Percentiles rank a stretch among this genome's conserved stretches.
Evolutionary conservation across 805 yeast genomes (phyloP).

Genomic region (Tetrapisispora phaffii): DNA sequence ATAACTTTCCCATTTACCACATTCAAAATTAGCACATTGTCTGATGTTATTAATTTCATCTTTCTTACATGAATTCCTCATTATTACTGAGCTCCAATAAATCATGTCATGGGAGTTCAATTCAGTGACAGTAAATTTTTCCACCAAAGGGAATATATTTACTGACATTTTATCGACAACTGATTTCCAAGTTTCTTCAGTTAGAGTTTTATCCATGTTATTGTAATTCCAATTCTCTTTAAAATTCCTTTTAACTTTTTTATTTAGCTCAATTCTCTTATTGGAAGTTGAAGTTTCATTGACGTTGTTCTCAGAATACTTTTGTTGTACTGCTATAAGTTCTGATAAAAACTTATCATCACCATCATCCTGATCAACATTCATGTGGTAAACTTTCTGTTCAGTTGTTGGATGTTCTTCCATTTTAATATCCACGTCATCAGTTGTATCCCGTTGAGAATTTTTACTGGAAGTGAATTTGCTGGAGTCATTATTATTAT

Average conservation of each 20-base stretch:
- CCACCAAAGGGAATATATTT: conserved; percentile 84
- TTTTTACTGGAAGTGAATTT: not conserved
- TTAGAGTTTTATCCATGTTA: conserved; percentile 27
- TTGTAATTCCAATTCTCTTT: conserved; percentile 37
- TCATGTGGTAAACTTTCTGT: not conserved
- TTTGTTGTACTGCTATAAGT: conserved; percentile 6
- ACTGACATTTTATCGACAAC: conserved; percentile 16
- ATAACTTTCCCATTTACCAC: conserved; percentile 88
- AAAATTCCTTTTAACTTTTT: conserved; percentile 15
- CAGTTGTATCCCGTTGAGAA: too few relatives aligned
- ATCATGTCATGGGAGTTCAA: conserved; percentile 68
- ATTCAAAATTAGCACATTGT: conserved; percentile 87
- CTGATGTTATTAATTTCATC: conserved; percentile 82
- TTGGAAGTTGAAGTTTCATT: conserved; percentile 4
- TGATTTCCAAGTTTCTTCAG: conserved; percentile 14
- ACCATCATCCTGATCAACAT: not conserved
- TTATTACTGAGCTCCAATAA: conserved; percentile 96
- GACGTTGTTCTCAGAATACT: not conserved
- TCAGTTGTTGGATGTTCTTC: not conserved
- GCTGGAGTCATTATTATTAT: not conserved
- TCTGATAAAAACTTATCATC: conserved; percentile 14
- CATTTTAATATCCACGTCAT: too few relatives aligned
- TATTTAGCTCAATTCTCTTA: conserved; percentile 9
- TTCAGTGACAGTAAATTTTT: conserved; percentile 66
- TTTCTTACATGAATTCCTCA: conserved; percentile 89